phyloP scores from a whole-genome alignment of 1,139 yeast species.

The Taphrina confusa region DNA sequence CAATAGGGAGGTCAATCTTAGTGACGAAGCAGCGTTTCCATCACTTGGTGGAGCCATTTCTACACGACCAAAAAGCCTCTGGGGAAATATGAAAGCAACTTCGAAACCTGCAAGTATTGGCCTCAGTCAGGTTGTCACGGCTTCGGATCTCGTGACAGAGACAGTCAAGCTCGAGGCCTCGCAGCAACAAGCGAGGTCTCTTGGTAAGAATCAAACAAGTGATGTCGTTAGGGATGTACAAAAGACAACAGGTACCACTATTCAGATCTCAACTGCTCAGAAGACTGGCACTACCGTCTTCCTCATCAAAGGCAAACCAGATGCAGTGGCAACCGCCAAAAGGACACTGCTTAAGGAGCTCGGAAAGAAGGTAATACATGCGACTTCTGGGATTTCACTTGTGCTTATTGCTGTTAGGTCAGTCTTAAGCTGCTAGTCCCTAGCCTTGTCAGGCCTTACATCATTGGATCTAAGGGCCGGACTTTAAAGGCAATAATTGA shows the following conservation, averaged over 20 bases:
- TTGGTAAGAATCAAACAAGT: constrained; percentile 30
- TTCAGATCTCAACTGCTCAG: constrained; percentile 81
- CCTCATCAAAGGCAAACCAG: constrained; percentile 74
- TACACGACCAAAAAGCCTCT: constrained; percentile 14
- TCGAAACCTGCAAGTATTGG: background rate
- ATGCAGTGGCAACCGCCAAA: constrained; percentile 69
- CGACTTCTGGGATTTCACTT: background rate
- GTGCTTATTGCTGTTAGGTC: constrained; percentile 52
- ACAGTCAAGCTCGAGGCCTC: constrained; percentile 34
- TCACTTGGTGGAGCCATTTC: constrained; percentile 16
- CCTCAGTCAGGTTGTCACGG: constrained; percentile 4
- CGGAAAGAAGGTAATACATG: constrained; percentile 53
- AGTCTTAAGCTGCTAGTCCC: constrained; percentile 67
- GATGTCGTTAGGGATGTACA: constrained; percentile 33
- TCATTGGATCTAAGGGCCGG: constrained; percentile 89
- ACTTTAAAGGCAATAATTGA: constrained; percentile 77
- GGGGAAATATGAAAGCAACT: constrained; percentile 15
- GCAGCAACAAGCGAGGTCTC: constrained; percentile 32
- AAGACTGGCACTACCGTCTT: constrained; percentile 81
- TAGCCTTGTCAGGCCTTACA: constrained; percentile 70
- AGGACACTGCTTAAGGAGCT: constrained; percentile 74
- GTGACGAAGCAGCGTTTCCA: constrained; percentile 29
- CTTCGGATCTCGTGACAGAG: constrained; percentile 18
- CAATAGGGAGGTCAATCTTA: constrained; percentile 5
- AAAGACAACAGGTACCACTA: constrained; percentile 41